These are phyloP conservation scores for Globisporangium mamillatum DNA, from an alignment of 352 stramenopile genomes.

Conservation along the genomic window DNA sequence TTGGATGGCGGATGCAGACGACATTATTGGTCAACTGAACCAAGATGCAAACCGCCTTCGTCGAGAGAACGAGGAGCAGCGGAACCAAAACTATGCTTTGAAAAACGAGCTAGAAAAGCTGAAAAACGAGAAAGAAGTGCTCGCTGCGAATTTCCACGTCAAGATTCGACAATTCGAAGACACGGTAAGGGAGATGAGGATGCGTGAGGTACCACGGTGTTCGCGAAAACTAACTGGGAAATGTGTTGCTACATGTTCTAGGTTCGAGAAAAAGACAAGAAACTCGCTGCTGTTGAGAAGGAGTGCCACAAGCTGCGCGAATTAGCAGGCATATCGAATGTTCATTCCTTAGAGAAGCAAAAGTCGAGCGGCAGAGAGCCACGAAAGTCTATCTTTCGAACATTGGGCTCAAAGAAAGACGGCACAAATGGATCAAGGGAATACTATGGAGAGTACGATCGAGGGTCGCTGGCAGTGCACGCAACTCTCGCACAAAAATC, in stretches of 20 bases:
- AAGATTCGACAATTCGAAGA: slow-evolving; percentile 82
- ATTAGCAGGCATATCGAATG: slow-evolving; percentile 25
- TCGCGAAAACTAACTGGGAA: not conserved
- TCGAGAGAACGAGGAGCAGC: slow-evolving; percentile 76
- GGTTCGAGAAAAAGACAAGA: slow-evolving; percentile 85
- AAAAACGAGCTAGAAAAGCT: slow-evolving; percentile 59
- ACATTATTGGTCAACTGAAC: slow-evolving; percentile 78
- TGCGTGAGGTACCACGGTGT: not conserved
- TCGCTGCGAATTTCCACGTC: slow-evolving; percentile 74
- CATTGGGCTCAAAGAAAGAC: slow-evolving; percentile 76
- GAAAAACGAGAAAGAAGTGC: slow-evolving; percentile 76
- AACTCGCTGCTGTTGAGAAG: slow-evolving; percentile 64
- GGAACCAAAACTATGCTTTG: slow-evolving; percentile 34
- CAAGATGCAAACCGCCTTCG: slow-evolving; percentile 67
- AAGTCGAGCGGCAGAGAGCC: slow-evolving; percentile 39
- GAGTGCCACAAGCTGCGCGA: slow-evolving; percentile 72
- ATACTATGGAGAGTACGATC: slow-evolving; percentile 32
- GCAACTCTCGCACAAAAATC: slow-evolving; percentile 68
- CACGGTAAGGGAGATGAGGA: slow-evolving; percentile 23
- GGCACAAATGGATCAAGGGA: slow-evolving; percentile 25
- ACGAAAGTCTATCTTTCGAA: slow-evolving; percentile 59
- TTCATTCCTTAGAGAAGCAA: slow-evolving; percentile 26
- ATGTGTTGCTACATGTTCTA: slow-evolving; percentile 14
- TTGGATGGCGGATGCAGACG: slow-evolving; percentile 85
- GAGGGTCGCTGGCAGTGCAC: slow-evolving; percentile 46